Evolutionary conservation across 805 yeast genomes (phyloP).

Genomic region (Ogataea ramenticola): DNA sequence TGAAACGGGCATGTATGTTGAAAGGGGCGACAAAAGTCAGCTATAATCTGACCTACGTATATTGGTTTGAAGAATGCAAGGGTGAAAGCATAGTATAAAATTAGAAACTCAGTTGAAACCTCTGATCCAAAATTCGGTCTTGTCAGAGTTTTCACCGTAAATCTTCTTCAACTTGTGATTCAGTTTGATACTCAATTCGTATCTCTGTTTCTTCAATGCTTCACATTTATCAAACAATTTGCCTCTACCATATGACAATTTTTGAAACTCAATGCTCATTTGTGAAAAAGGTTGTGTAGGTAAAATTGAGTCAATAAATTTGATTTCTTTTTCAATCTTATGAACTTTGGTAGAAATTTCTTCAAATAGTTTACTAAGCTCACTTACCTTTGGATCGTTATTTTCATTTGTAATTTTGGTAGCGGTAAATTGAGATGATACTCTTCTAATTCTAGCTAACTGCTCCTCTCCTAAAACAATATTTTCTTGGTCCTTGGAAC

Average conservation of each 20-base stretch:
- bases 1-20: too few species aligned
- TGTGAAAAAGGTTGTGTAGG: constrained; percentile 13
- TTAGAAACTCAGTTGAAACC: constrained; percentile 33
- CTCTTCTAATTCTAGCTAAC: constrained; percentile 13
- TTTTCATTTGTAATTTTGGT: constrained; percentile 9
- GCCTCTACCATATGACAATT: constrained; percentile 20
- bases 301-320: constrained; percentile 21
- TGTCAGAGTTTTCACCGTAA: constrained; percentile 25
- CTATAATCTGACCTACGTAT: too few species aligned
- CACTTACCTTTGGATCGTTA: constrained; percentile 10
- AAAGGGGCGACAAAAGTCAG: too few species aligned
- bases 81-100: neutral
- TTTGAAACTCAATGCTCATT: constrained; percentile 16
- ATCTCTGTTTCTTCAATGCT: constrained; percentile 19
- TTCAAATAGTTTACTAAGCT: constrained; percentile 11
- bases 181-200: constrained; percentile 23
- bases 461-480: constrained; percentile 11
- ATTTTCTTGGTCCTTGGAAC: constrained; percentile 6
- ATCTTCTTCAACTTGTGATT: constrained; percentile 19
- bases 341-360: constrained; percentile 13
- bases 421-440: constrained; percentile 20
- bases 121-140: constrained; percentile 52
- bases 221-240: constrained; percentile 23
- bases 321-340: constrained; percentile 24
- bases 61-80: too few species aligned